These are phyloP conservation scores for Tetrahymena elliotti DNA, from an alignment of 73 alveolate species.

Conservation along the genomic window DNA sequence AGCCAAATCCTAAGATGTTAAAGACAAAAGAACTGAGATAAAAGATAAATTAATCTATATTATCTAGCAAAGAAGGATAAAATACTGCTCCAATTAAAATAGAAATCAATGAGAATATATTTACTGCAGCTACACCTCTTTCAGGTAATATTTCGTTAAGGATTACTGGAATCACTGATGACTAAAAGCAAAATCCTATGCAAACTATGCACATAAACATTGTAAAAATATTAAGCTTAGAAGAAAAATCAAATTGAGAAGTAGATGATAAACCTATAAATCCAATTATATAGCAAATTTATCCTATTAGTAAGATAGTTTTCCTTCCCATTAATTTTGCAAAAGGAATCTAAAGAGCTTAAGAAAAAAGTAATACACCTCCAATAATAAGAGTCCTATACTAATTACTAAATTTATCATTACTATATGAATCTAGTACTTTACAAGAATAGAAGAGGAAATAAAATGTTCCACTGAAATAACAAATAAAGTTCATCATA, in stretches of 20 bases:
- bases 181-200: background rate
- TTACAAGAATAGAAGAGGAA: background rate
- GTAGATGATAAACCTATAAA: background rate
- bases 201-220: background rate
- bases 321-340: background rate
- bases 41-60: background rate
- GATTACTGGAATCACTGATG: background rate
- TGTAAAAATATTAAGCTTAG: background rate
- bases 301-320: background rate
- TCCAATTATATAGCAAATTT: background rate
- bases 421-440: background rate
- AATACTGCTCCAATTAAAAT: background rate
- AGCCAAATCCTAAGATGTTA: background rate
- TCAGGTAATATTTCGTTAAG: background rate
- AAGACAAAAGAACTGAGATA: background rate
- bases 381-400: background rate
- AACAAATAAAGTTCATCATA: background rate
- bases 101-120: background rate
- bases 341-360: background rate
- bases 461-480: background rate
- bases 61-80: background rate
- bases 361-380: background rate
- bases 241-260: background rate
- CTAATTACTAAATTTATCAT: background rate
- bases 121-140: background rate